Evolutionary conservation across 106 monocot genomes (phyloP).

Genomic region (Allium sativum): DNA sequence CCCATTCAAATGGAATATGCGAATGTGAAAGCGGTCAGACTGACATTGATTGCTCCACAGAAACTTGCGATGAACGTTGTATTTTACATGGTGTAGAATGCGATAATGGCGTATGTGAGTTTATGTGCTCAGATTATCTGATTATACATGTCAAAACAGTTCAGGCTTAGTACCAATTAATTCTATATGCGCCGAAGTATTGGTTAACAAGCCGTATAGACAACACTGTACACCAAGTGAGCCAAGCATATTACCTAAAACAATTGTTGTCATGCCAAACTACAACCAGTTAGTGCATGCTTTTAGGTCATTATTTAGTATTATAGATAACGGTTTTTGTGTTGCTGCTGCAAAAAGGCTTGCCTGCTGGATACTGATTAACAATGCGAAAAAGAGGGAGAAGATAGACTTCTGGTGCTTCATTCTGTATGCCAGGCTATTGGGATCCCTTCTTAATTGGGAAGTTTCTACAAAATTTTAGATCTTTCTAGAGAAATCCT

Average conservation of each 20-base stretch:
- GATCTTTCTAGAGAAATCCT: too few relatives aligned
- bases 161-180: conserved; percentile 59
- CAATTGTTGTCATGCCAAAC: conserved; percentile 83
- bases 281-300: conserved; percentile 81
- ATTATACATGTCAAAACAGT: conserved; percentile 94
- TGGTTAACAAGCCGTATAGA: conserved; percentile 46
- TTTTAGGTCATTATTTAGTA: conserved; percentile 49
- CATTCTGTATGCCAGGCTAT: conserved; percentile 88
- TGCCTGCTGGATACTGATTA: conserved; percentile 98
- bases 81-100: conserved; percentile 97
- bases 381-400: conserved; percentile 84
- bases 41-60: conserved; percentile 93
- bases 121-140: conserved; percentile 97
- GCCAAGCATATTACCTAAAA: conserved; percentile 70
- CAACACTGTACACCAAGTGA: conserved; percentile 96
- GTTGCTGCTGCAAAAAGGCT: conserved; percentile 82
- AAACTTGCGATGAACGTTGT: conserved; percentile 92
- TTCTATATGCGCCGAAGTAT: conserved; percentile 76
- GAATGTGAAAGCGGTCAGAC: conserved; percentile 68
- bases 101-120: conserved; percentile 93
- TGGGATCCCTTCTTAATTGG: too few relatives aligned
- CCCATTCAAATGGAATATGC: conserved; percentile 61
- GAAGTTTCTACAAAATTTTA: too few relatives aligned
- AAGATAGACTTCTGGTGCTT: conserved; percentile 89
- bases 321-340: conserved; percentile 74